Conservation (phyloP, 1,284 basidiomycete species). For the Pyrrhoderma noxium region DNA sequence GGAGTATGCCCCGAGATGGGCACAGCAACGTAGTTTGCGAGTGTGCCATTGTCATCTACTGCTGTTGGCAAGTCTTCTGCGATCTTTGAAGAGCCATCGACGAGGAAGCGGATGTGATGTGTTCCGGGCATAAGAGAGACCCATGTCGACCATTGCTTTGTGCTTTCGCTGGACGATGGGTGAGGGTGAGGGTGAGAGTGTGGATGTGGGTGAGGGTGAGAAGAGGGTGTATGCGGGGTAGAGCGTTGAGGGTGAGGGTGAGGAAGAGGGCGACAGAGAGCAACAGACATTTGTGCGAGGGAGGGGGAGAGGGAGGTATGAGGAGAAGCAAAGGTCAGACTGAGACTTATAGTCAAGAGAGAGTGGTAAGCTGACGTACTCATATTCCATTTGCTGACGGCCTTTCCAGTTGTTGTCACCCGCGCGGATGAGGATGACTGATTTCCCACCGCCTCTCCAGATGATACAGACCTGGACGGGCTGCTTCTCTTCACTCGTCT, state of each 20-base stretch:
- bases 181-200: constrained; percentile 4
- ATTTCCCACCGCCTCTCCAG: constrained; percentile 56
- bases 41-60: constrained; percentile 89
- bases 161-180: constrained; percentile 26
- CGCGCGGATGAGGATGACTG: constrained; percentile 57
- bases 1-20: constrained; percentile 31
- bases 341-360: not conserved
- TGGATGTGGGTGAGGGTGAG: constrained; percentile 9
- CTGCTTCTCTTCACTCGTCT: constrained; percentile 28
- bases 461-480: constrained; percentile 48
- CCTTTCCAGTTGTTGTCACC: constrained; percentile 71
- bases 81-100: constrained; percentile 84
- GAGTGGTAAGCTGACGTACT: constrained; percentile 38
- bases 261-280: not conserved
- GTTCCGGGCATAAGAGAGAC: constrained; percentile 80
- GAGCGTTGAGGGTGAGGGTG: not conserved
- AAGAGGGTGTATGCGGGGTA: not conserved
- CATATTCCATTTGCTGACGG: constrained; percentile 50
- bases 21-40: constrained; percentile 90
- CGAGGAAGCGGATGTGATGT: constrained; percentile 93
- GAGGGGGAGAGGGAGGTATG: not conserved
- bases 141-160: constrained; percentile 37
- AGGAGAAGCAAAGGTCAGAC: not conserved
- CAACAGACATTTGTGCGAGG: not conserved
- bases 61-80: constrained; percentile 81